Evolutionary conservation across 2,329 filamentous ascomycete genomes (phyloP).

Genomic region (Cercospora nicotianae): DNA sequence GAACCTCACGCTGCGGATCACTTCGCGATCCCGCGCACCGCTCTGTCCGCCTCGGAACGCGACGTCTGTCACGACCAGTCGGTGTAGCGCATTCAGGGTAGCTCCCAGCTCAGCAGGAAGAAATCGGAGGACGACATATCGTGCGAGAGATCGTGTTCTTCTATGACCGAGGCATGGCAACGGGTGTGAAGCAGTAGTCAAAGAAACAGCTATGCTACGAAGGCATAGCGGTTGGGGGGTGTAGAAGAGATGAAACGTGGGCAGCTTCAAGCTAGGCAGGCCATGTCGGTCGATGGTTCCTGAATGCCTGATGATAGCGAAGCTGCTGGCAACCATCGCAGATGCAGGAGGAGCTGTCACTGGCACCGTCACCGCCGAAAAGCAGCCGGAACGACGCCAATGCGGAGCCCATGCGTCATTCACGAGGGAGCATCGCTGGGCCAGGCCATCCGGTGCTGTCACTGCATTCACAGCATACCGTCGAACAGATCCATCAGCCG

Average conservation of each 20-base stretch:
- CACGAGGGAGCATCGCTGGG: slow-evolving; percentile 1
- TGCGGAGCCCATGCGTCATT: slow-evolving; percentile 3
- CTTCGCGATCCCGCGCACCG: slow-evolving; percentile 1
- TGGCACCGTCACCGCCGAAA: slow-evolving; percentile 3
- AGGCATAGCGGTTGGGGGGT: background rate
- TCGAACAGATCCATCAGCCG: background rate
- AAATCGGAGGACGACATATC: slow-evolving; percentile 3
- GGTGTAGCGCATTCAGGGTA: slow-evolving; percentile 6
- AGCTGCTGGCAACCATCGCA: background rate
- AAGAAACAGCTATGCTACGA: background rate
- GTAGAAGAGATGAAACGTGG: background rate
- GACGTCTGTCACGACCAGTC: background rate
- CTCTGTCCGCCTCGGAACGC: slow-evolving; percentile 5
- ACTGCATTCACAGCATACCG: background rate
- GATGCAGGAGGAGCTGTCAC: slow-evolving; percentile 6
- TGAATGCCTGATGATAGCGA: background rate
- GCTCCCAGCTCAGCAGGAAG: slow-evolving; percentile 4
- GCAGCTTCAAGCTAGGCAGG: slow-evolving; percentile 6
- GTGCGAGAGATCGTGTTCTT: background rate
- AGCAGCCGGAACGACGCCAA: slow-evolving; percentile 3
- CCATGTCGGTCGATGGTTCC: background rate
- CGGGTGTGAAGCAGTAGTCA: background rate
- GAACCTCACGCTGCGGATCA: background rate
- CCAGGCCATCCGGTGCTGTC: background rate
- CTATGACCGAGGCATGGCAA: background rate